Base-by-base conservation (phyloP, 495 filamentous ascomycete genomes). In the Astrothelium macrocarpum region DNA sequence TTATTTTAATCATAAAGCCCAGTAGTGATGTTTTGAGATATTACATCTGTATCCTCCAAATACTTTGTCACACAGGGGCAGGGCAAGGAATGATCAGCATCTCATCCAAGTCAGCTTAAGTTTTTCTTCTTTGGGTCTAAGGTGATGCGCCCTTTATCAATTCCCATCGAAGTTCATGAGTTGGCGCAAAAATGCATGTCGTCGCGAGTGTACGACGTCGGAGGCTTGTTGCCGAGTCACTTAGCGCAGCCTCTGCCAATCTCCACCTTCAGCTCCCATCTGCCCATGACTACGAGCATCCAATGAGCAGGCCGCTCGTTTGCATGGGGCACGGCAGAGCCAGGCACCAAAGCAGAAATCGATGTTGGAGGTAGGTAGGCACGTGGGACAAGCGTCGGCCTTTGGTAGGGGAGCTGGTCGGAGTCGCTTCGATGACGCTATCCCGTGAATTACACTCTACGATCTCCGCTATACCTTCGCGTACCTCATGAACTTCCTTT, bases 401-500 rank as follows among this genome's bases (percentile, higher is more conserved):
- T 14, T 29, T 56, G 49, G 49, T 56, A 56, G 49, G 49, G 49
- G 25, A 2, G 20, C 29, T 4, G 5, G 23, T 20, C 29, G 10
- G 43, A 3, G 49, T 9, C 29, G 49, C 5, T 16, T 9, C 49
- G 23, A 56, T 56, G 49, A 56, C 49, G 49, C 49, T 56, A 56
- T 56, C 0, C 49, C 49, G 49, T 56, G 0, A 5, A 20, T 56
- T 29, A 9, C 25, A 16, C 25, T 25, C 49, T 28, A 56, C 49
- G 20, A 29, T 56, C 49, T 7, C 49, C 49, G 25, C 49, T 20
- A 56, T 2, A 56, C 2, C 20, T 3, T 12, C 49, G 25, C 49
- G 49, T 56, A 56, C 49, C 49, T 29, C n/a, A 16, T 56, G 49
- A 56, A 25, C n/a, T 56, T 56, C 49, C 49, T 16, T 29, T 56